Conservation (phyloP, 768 basidiomycete genomes). For the Chalciporus chontae region DNA sequence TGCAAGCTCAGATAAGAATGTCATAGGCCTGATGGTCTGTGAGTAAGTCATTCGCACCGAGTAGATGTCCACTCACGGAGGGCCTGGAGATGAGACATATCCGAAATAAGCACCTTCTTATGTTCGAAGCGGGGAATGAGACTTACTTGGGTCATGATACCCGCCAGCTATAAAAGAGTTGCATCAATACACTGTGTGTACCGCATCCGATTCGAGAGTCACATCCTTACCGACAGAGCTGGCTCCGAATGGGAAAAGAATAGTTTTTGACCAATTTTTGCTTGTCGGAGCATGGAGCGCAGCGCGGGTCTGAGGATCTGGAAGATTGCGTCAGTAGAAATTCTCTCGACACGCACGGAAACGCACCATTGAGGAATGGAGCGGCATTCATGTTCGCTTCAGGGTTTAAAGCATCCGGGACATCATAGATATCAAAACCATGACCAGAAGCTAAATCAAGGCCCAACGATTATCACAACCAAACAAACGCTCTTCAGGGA, state of each 20-base stretch:
- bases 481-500: background rate
- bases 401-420: constrained; percentile 53
- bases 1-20: constrained; percentile 61
- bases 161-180: constrained; percentile 4
- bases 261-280: constrained; percentile 40
- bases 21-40: constrained; percentile 47
- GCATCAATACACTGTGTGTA: background rate
- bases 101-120: background rate
- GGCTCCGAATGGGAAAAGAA: constrained; percentile 23
- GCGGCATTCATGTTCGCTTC: constrained; percentile 44
- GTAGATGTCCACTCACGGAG: constrained; percentile 27
- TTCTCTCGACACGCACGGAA: no score
- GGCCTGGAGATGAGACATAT: constrained; percentile 19
- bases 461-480: background rate
- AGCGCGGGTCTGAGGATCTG: constrained; percentile 48
- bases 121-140: background rate
- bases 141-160: constrained; percentile 32
- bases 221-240: constrained; percentile 11
- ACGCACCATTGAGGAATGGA: constrained; percentile 53
- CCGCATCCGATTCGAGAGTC: background rate
- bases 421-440: constrained; percentile 44
- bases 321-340: background rate
- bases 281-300: constrained; percentile 70
- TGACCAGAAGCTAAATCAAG: constrained; percentile 17
- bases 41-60: background rate